phyloP scores from a whole-genome alignment of 768 basidiomycete genomes.

The Clitopilus hobsonii region DNA sequence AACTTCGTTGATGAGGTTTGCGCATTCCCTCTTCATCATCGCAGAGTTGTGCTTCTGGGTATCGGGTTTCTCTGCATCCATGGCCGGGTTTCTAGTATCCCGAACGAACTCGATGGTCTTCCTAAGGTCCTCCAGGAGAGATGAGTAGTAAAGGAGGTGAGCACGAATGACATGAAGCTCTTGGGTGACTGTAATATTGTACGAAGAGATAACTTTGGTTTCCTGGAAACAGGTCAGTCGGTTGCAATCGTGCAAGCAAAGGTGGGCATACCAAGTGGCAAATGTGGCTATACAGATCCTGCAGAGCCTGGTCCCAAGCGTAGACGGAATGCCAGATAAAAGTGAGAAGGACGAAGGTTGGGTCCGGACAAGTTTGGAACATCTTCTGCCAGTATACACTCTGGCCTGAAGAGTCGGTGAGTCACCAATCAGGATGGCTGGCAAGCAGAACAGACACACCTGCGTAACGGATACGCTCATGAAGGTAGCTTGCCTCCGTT shows the following conservation, averaged over 20 bases:
- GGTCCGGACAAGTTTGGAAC: slow-evolving; percentile 16
- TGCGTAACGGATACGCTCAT: slow-evolving; percentile 44
- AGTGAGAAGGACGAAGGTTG: slow-evolving; percentile 20
- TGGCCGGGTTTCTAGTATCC: slow-evolving; percentile 42
- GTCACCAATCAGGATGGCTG: background rate
- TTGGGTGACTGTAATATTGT: slow-evolving; percentile 39
- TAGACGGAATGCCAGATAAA: slow-evolving; percentile 22
- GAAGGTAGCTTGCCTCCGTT: slow-evolving; percentile 37
- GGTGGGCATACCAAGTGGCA: slow-evolving; percentile 14
- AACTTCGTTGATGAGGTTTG: slow-evolving; percentile 46
- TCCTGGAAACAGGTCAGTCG: slow-evolving; percentile 27
- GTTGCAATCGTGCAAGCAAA: background rate
- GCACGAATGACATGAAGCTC: slow-evolving; percentile 50
- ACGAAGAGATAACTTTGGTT: slow-evolving; percentile 34
- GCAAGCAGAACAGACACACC: slow-evolving; percentile 19
- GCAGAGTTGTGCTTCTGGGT: slow-evolving; percentile 22
- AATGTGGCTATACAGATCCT: slow-evolving; percentile 19
- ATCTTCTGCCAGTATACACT: slow-evolving; percentile 23
- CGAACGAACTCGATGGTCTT: slow-evolving; percentile 41
- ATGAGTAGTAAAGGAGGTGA: slow-evolving; percentile 45
- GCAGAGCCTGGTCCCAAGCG: slow-evolving; percentile 21
- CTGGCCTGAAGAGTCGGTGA: slow-evolving; percentile 8
- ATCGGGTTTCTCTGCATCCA: slow-evolving; percentile 32
- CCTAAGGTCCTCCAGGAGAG: slow-evolving; percentile 41
- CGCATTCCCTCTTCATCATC: slow-evolving; percentile 42